Percentiles rank a stretch among this genome's conserved stretches.
Evolutionary conservation across 257 asterid species (phyloP).

Genomic region (Leptodermis oblonga): DNA sequence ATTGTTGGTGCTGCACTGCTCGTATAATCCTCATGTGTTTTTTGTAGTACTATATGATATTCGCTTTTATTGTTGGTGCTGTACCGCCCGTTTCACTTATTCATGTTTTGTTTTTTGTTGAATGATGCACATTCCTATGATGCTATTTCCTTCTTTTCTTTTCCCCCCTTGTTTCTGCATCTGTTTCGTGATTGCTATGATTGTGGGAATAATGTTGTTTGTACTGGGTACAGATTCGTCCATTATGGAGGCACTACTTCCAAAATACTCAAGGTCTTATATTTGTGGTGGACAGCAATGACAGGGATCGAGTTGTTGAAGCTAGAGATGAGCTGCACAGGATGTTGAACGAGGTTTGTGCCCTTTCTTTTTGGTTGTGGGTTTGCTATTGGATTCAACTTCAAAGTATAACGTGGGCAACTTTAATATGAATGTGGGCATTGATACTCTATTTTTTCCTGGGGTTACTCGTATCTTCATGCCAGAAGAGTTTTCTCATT

Average conservation of each 20-base stretch:
- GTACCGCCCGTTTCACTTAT: too few relatives aligned
- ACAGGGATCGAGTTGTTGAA: slow-evolving; percentile 41
- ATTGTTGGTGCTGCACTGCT: too few relatives aligned
- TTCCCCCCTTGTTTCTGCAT: background rate
- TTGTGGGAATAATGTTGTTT: background rate
- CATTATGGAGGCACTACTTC: slow-evolving; percentile 47
- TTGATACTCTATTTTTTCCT: background rate
- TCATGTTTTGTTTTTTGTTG: background rate
- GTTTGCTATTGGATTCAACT: slow-evolving; percentile 1
- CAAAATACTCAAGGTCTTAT: slow-evolving; percentile 45
- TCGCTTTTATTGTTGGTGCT: background rate
- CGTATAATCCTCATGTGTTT: background rate
- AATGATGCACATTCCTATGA: background rate
- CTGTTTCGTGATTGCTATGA: background rate
- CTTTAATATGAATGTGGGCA: background rate
- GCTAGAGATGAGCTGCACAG: slow-evolving; percentile 46
- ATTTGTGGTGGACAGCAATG: slow-evolving; percentile 45
- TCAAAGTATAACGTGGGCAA: background rate
- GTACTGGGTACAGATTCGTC: slow-evolving; percentile 32
- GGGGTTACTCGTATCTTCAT: background rate
- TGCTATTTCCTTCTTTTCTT: background rate
- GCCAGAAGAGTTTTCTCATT: background rate
- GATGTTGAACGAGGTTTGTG: slow-evolving; percentile 40
- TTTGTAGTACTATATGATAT: background rate
- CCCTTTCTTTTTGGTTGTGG: background rate